phyloP scores from a whole-genome alignment of 2,329 filamentous ascomycete species.

The Apiospora saccharicola region DNA sequence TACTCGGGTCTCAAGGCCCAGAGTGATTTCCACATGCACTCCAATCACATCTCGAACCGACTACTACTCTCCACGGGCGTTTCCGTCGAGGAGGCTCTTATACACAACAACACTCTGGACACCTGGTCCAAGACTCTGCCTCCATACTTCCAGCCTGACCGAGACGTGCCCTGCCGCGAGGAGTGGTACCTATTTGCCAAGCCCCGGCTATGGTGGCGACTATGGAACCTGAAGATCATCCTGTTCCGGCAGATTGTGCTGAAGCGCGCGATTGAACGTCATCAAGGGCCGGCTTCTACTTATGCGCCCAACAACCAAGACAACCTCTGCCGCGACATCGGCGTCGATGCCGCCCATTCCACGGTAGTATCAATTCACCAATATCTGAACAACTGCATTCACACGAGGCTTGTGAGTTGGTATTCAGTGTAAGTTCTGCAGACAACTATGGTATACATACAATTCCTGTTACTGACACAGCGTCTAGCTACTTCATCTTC shows the following conservation, averaged over 20 bases:
- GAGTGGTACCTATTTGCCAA: slow-evolving; percentile 37
- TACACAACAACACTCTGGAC: slow-evolving; percentile 37
- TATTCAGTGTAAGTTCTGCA: slow-evolving; percentile 40
- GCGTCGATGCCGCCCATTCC: slow-evolving; percentile 38
- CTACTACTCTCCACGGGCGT: slow-evolving; percentile 38
- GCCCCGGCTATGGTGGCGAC: slow-evolving; percentile 42
- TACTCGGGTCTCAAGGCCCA: slow-evolving; percentile 42
- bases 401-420: slow-evolving; percentile 41
- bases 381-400: slow-evolving; percentile 33
- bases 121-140: slow-evolving; percentile 39
- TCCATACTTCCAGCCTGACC: slow-evolving; percentile 35
- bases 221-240: slow-evolving; percentile 44
- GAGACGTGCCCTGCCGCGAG: slow-evolving; percentile 31
- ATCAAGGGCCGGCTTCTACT: slow-evolving; percentile 24
- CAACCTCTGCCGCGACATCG: slow-evolving; percentile 35
- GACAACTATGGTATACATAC: neutral
- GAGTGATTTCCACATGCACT: slow-evolving; percentile 41
- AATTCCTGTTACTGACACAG: neutral
- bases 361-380: slow-evolving; percentile 39
- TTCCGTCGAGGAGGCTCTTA: slow-evolving; percentile 37
- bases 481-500: slow-evolving; percentile 41
- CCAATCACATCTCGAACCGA: slow-evolving; percentile 43
- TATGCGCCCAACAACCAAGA: slow-evolving; percentile 31
- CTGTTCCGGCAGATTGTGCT: slow-evolving; percentile 41
- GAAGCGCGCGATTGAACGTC: slow-evolving; percentile 35